phyloP scores from a whole-genome alignment of 1,284 basidiomycete species.

The Veloporphyrellus conicus region DNA sequence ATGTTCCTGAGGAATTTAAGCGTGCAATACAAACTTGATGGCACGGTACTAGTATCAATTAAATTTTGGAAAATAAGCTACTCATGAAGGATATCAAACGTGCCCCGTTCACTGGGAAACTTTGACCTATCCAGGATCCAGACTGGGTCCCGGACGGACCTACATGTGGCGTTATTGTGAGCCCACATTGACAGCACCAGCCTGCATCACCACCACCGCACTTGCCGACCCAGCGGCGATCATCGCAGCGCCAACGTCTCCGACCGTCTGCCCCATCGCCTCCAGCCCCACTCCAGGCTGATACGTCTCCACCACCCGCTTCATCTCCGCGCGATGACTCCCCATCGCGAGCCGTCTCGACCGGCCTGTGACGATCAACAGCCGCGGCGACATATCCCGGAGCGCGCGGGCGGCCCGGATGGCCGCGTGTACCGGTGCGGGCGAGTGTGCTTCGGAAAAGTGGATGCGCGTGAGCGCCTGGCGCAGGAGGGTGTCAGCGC shows the following conservation, averaged over 20 bases:
- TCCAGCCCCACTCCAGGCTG: conserved; percentile 35
- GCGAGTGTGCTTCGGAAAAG: conserved; percentile 46
- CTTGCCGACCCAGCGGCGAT: conserved; percentile 28
- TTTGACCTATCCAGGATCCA: too few species aligned
- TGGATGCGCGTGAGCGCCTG: conserved; percentile 46
- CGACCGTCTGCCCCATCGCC: conserved; percentile 66
- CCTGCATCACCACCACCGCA: conserved; percentile 30
- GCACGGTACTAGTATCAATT: too few species aligned
- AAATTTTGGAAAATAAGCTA: too few species aligned
- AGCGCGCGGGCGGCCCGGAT: conserved; percentile 40
- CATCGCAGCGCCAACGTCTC: conserved; percentile 70
- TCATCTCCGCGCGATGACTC: conserved; percentile 58
- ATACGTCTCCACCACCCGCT: conserved; percentile 45
- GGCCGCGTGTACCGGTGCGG: conserved; percentile 51
- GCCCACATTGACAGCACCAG: not conserved
- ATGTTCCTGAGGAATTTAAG: too few species aligned
- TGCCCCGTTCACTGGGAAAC: too few species aligned
- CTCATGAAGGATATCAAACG: too few species aligned
- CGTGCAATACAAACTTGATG: too few species aligned
- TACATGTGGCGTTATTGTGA: too few species aligned
- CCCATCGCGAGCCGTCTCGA: conserved; percentile 66
- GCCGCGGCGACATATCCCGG: conserved; percentile 26
- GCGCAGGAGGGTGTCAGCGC: not conserved
- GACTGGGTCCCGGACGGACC: too few species aligned
- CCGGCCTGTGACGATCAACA: conserved; percentile 74